A percentile compares a stretch with the other conserved stretches of the same genome.
These are phyloP conservation scores for Aspergillus caelatus DNA, from an alignment of 2,329 filamentous ascomycete genomes.

Conservation along the genomic window DNA sequence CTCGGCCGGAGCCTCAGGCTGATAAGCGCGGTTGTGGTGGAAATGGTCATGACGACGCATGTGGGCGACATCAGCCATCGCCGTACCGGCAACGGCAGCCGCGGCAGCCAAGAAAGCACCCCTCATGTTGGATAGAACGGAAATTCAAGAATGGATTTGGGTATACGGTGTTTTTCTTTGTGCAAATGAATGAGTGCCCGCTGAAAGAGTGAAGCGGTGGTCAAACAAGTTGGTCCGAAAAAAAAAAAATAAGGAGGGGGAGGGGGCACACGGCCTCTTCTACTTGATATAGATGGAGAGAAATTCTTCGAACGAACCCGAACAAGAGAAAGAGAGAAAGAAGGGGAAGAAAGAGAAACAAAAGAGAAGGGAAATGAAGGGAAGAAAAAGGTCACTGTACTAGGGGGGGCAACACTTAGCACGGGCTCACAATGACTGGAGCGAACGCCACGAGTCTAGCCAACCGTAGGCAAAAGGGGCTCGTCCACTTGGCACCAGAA, in stretches of 20 bases:
- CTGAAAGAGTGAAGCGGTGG: conserved; percentile 66
- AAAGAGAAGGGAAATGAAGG: conserved; percentile 7
- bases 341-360: conserved; percentile 12
- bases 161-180: background rate
- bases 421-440: background rate
- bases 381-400: conserved; percentile 8
- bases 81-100: conserved; percentile 52
- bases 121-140: conserved; percentile 67
- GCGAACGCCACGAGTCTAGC: background rate
- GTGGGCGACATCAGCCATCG: conserved; percentile 59
- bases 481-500: conserved; percentile 1
- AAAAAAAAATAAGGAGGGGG: conserved; percentile 14
- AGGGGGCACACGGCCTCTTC: conserved; percentile 23
- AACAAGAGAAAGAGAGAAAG: conserved; percentile 11
- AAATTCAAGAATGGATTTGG: conserved; percentile 1
- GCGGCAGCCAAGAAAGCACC: conserved; percentile 66
- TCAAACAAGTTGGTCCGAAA: conserved; percentile 25
- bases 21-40: conserved; percentile 59
- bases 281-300: conserved; percentile 14
- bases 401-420: conserved; percentile 1
- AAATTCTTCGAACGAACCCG: conserved; percentile 12
- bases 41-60: conserved; percentile 53
- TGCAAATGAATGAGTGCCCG: conserved; percentile 67
- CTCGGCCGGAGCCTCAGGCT: conserved; percentile 27
- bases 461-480: background rate